These are phyloP conservation scores for Pythium myriotylum DNA, from an alignment of 352 stramenopile species.

Conservation along the genomic window DNA sequence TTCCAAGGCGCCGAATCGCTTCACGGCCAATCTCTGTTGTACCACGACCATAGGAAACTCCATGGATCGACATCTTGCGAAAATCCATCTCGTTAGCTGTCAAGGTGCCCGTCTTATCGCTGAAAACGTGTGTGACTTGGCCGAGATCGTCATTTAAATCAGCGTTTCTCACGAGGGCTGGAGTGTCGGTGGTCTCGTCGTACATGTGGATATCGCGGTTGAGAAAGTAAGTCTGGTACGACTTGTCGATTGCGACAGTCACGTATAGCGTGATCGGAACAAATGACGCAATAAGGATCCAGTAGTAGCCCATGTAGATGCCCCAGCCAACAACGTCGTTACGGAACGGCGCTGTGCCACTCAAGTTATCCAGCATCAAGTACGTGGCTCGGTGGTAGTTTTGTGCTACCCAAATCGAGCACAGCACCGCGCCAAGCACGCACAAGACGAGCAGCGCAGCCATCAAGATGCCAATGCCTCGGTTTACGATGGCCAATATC, in stretches of 20 bases:
- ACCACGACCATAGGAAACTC: slow-evolving; percentile 77
- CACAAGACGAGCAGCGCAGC: slow-evolving; percentile 69
- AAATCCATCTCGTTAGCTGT: slow-evolving; percentile 91
- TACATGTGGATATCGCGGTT: slow-evolving; percentile 89
- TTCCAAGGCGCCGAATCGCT: slow-evolving; percentile 66
- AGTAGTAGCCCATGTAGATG: slow-evolving; percentile 88
- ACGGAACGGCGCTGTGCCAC: slow-evolving; percentile 63
- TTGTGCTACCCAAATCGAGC: slow-evolving; percentile 65
- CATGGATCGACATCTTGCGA: slow-evolving; percentile 86
- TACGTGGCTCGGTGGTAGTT: slow-evolving; percentile 67
- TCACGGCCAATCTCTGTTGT: slow-evolving; percentile 86
- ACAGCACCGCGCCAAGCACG: slow-evolving; percentile 68
- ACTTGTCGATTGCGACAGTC: slow-evolving; percentile 87
- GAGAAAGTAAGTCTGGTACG: slow-evolving; percentile 85
- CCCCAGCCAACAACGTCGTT: slow-evolving; percentile 70
- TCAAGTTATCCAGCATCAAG: slow-evolving; percentile 69
- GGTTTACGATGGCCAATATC: slow-evolving; percentile 84
- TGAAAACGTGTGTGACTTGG: slow-evolving; percentile 90
- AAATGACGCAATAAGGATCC: slow-evolving; percentile 88
- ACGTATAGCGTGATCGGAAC: slow-evolving; percentile 90
- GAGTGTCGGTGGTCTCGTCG: slow-evolving; percentile 76
- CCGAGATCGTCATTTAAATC: slow-evolving; percentile 88
- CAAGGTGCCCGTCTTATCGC: slow-evolving; percentile 85
- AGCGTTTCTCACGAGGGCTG: slow-evolving; percentile 78
- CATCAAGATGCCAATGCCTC: slow-evolving; percentile 77